phyloP scores from a whole-genome alignment of 805 yeast genomes.

The Schwanniomyces pseudopolymorphus region DNA sequence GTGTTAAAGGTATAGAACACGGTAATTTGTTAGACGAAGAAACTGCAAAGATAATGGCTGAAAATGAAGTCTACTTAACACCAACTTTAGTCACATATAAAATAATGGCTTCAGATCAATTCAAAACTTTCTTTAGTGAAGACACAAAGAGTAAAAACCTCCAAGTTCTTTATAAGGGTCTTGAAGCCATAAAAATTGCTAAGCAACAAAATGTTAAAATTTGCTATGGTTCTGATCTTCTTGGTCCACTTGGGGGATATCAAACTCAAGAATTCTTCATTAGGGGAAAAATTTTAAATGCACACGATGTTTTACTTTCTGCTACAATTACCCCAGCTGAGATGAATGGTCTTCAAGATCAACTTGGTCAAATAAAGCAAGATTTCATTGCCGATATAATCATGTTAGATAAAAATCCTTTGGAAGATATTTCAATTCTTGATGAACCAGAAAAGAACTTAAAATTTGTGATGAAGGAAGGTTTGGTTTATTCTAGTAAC shows the following conservation, averaged over 20 bases:
- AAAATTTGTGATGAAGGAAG: conserved; percentile 20
- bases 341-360: conserved; percentile 11
- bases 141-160: conserved; percentile 15
- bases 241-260: conserved; percentile 21
- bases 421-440: conserved; percentile 18
- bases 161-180: conserved; percentile 18
- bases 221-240: conserved; percentile 25
- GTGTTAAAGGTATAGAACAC: conserved; percentile 27
- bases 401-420: conserved; percentile 19
- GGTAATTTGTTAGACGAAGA: conserved; percentile 25
- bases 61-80: conserved; percentile 18
- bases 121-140: conserved; percentile 14
- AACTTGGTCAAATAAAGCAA: conserved; percentile 22
- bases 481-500: conserved; percentile 6
- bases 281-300: conserved; percentile 17
- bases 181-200: conserved; percentile 16
- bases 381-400: conserved; percentile 24
- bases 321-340: conserved; percentile 27
- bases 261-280: conserved; percentile 24
- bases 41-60: conserved; percentile 21
- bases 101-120: conserved; percentile 25
- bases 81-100: conserved; percentile 27
- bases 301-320: conserved; percentile 22
- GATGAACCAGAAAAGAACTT: conserved; percentile 23
- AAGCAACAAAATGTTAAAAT: conserved; percentile 18